Evolutionary conservation across 768 basidiomycete genomes (phyloP), one percentile per base, ranked within the genome.

Genomic region (Obba rivulosa): DNA sequence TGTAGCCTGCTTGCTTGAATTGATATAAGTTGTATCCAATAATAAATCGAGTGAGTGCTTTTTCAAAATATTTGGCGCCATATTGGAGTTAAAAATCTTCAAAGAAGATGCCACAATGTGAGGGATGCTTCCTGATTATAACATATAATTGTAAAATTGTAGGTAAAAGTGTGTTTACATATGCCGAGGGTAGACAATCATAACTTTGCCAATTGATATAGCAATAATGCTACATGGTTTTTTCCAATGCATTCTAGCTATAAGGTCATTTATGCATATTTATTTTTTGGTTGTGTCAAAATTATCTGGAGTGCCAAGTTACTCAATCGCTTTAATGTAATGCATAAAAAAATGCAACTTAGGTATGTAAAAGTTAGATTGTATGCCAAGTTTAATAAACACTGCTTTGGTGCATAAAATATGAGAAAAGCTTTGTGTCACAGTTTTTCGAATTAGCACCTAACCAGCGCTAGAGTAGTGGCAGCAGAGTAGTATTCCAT

Each of bases 201-300:
- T 17, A 13, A 3, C 38, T n/a, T n/a, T n/a, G 24, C 63, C 60
- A 66, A 5, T 46, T 4, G 18, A 69, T 43, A 43, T 48, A 64
- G 7, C 56, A 49, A 5, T 56, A 48, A 48, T 58, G 58, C 2
- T 18, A 46, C 18, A 53, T 21, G 14, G 66, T 47, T 45, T 66
- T 63, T 46, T 74, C 71, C 17, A 62, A 57, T 1, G n/a, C 66
- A 56, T 2, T 49, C 41, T 0, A 76, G 58, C 67, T 67, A 71
- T 1, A 46, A n/a, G 1, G 66, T 64, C 75, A 76, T 76, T 45
- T 74, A 73, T 4, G 52, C 35, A 45, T 56, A 59, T 25, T 65
- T 20, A 17, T 53, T 49, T n/a, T 57, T 45, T 23, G 52, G 1
- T 63, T 61, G 13, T 67, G 53, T 1, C 63, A 37, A 2, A 66